A percentile compares a stretch with the other conserved stretches of the same genome.
These are phyloP conservation scores for Cardamine chenopodiifolia DNA, from an alignment of 345 rosid genomes.

Conservation along the genomic window DNA sequence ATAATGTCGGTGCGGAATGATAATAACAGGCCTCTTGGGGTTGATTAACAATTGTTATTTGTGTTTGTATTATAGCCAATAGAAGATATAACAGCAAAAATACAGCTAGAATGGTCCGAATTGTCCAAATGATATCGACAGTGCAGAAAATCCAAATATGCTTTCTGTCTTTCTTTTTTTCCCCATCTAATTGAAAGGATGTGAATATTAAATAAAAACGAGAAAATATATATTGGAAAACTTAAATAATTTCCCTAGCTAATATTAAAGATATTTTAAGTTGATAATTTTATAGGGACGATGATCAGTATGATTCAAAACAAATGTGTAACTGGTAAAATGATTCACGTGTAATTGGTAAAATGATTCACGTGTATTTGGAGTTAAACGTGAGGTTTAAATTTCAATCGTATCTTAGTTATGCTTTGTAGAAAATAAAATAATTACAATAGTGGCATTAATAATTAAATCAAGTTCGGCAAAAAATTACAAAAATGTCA, in stretches of 20 bases:
- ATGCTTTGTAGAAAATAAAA: no score
- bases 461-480: no score
- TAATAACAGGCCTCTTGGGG: conserved; percentile 33
- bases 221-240: not conserved
- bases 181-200: not conserved
- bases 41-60: conserved; percentile 35
- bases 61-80: conserved; percentile 17
- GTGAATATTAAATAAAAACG: not conserved
- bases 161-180: conserved; percentile 2
- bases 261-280: not conserved
- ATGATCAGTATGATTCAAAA: no score
- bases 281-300: not conserved
- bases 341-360: no score
- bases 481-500: no score
- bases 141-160: conserved; percentile 22
- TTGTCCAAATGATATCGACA: conserved; percentile 18
- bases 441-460: no score
- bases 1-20: conserved; percentile 40
- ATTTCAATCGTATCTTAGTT: no score
- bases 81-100: conserved; percentile 33
- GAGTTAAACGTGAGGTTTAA: no score
- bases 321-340: no score
- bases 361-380: no score
- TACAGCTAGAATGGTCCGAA: conserved; percentile 38
- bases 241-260: not conserved